phyloP scores from a whole-genome alignment of 75 land plant species.

The Adiantum capillusveneris region DNA sequence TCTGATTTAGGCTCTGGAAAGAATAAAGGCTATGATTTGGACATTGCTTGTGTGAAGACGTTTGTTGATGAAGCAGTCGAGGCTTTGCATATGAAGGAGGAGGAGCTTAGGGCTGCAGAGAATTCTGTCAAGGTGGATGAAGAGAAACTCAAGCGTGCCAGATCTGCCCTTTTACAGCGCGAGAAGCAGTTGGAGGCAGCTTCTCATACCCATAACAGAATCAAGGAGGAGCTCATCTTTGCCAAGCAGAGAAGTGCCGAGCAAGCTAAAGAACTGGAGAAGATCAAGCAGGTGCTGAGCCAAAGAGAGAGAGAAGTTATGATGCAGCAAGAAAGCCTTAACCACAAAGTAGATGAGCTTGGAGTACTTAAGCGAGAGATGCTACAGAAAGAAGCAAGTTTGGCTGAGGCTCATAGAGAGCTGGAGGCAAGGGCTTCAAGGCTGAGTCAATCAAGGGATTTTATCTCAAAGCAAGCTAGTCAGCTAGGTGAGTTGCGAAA shows the following conservation, averaged over 20 bases:
- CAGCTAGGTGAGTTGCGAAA: slow-evolving; percentile 41
- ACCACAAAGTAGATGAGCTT: slow-evolving; percentile 41
- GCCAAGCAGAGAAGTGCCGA: slow-evolving; percentile 31
- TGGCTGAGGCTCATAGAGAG: slow-evolving; percentile 22
- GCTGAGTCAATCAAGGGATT: slow-evolving; percentile 45
- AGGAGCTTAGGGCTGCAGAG: slow-evolving; percentile 64
- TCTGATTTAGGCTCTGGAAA: slow-evolving; percentile 22
- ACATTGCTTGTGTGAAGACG: slow-evolving; percentile 48
- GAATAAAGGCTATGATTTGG: slow-evolving; percentile 14
- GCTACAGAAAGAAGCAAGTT: slow-evolving; percentile 44
- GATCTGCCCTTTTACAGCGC: slow-evolving; percentile 39
- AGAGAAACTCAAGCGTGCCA: slow-evolving; percentile 35
- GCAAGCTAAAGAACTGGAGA: slow-evolving; percentile 33
- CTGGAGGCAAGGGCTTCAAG: slow-evolving; percentile 38
- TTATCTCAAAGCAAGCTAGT: slow-evolving; percentile 42
- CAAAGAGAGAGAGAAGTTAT: slow-evolving; percentile 32
- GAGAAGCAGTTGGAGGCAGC: slow-evolving; percentile 51
- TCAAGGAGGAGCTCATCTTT: slow-evolving; percentile 43
- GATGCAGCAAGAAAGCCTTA: slow-evolving; percentile 14
- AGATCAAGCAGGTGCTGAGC: slow-evolving; percentile 24
- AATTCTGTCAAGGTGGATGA: slow-evolving; percentile 37
- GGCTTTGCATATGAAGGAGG: slow-evolving; percentile 72
- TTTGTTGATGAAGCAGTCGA: slow-evolving; percentile 53
- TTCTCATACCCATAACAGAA: slow-evolving; percentile 20
- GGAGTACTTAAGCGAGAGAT: slow-evolving; percentile 35